Evolutionary conservation across 345 rosid species (phyloP).

Genomic region (Boechera stricta): DNA sequence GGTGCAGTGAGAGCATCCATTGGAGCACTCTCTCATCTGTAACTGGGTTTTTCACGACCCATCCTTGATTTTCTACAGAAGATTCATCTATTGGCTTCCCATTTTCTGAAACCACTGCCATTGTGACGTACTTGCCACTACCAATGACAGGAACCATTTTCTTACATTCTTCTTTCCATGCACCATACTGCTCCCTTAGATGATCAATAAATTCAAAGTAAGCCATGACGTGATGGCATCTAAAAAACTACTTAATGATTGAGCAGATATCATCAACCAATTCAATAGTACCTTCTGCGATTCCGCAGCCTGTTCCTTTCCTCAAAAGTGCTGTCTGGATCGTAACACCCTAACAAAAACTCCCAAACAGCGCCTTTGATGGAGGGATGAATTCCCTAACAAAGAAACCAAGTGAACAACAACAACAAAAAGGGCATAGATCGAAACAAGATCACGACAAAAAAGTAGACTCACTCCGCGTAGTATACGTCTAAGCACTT

Average conservation of each 20-base stretch:
- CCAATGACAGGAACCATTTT: constrained; percentile 84
- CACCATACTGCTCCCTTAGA: constrained; percentile 75
- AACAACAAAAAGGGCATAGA: background rate
- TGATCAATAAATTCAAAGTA: constrained; percentile 35
- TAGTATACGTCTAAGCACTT: constrained; percentile 86
- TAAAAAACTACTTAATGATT: background rate
- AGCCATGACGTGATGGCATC: constrained; percentile 26
- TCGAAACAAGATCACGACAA: background rate
- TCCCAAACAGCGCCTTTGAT: constrained; percentile 93
- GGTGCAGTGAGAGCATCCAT: constrained; percentile 86
- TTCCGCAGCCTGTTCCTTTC: constrained; percentile 71
- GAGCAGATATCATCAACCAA: background rate
- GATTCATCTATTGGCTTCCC: constrained; percentile 62
- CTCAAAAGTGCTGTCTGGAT: constrained; percentile 86
- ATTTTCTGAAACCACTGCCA: constrained; percentile 67
- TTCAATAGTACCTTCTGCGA: constrained; percentile 61
- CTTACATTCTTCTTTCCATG: constrained; percentile 84
- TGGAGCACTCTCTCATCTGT: constrained; percentile 68
- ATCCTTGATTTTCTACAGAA: constrained; percentile 47
- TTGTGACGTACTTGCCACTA: constrained; percentile 66
- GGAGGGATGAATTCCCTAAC: constrained; percentile 94
- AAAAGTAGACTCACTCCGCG: constrained; percentile 64
- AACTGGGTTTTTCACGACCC: constrained; percentile 50
- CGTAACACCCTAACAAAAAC: constrained; percentile 90
- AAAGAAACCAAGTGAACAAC: constrained; percentile 42